Evolutionary conservation across 2,329 filamentous ascomycete species (phyloP).

Genomic region (Chaetomiaceae sp.): DNA sequence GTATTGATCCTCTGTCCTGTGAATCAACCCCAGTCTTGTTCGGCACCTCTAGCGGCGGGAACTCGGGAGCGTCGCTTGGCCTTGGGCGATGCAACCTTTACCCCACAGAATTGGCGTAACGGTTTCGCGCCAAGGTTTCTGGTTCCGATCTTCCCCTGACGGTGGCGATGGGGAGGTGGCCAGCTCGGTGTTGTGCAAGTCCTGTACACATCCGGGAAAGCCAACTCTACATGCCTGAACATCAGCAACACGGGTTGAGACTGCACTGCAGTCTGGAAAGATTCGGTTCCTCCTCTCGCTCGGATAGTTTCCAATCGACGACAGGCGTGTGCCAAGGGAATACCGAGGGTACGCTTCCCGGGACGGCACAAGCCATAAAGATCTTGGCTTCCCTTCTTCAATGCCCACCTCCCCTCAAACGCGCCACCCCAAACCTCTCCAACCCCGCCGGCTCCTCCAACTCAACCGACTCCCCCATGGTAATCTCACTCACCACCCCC

Average conservation of each 20-base stretch:
- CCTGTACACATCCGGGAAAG: too few species aligned
- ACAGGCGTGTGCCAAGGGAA: too few species aligned
- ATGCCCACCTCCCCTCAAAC: slow-evolving; percentile 25
- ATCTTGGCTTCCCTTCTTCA: not conserved
- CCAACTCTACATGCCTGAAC: too few species aligned
- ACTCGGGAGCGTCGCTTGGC: not conserved
- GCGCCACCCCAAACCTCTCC: slow-evolving; percentile 32
- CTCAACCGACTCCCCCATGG: slow-evolving; percentile 38
- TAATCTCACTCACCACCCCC: slow-evolving; percentile 32
- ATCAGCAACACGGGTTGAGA: too few species aligned
- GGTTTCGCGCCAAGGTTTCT: slow-evolving; percentile 15
- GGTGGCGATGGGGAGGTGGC: not conserved
- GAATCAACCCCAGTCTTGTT: not conserved
- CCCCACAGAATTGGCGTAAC: slow-evolving; percentile 21
- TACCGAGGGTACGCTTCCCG: slow-evolving; percentile 8
- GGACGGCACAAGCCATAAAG: slow-evolving; percentile 1
- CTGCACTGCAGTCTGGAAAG: too few species aligned
- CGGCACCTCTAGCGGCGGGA: not conserved
- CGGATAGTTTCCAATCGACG: too few species aligned
- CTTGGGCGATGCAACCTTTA: not conserved
- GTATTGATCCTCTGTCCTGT: not conserved
- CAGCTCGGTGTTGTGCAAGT: too few species aligned
- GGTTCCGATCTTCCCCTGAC: not conserved
- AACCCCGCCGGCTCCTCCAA: slow-evolving; percentile 43
- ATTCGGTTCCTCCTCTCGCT: too few species aligned